Percentiles rank a stretch among this genome's conserved stretches.
Conservation (phyloP, 1,284 basidiomycete genomes). For the Puccinia novopanici region DNA sequence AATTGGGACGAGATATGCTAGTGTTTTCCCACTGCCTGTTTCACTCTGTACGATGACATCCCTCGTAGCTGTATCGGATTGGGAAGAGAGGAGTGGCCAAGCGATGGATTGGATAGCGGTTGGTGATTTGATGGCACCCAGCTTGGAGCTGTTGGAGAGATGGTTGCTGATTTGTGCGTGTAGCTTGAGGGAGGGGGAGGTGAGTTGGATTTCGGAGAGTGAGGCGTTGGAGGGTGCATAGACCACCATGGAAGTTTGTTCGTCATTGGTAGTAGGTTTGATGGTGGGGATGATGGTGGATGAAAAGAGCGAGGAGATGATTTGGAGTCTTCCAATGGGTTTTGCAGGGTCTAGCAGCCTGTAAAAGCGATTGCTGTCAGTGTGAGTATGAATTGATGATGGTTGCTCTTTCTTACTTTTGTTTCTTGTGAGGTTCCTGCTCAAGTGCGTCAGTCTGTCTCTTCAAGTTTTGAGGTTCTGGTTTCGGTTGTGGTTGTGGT, state of each 20-base stretch:
- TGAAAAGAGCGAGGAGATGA: constrained; percentile 46
- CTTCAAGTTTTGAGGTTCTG: constrained; percentile 22
- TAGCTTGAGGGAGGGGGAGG: constrained; percentile 27
- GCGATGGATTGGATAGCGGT: constrained; percentile 42
- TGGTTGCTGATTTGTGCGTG: constrained; percentile 40
- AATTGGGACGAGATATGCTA: constrained; percentile 91
- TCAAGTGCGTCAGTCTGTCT: too few relatives aligned
- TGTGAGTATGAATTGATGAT: too few relatives aligned
- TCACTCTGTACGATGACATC: constrained; percentile 96
- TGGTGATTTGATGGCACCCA: constrained; percentile 34
- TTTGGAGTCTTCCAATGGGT: constrained; percentile 6
- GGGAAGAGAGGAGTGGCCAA: constrained; percentile 34
- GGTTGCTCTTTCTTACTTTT: neutral
- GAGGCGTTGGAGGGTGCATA: constrained; percentile 46
- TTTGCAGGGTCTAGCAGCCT: neutral
- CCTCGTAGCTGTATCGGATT: constrained; percentile 58
- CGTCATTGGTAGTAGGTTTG: constrained; percentile 1
- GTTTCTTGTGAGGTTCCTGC: constrained; percentile 25
- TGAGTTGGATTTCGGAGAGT: constrained; percentile 35
- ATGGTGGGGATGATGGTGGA: constrained; percentile 45
- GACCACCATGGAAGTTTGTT: constrained; percentile 28
- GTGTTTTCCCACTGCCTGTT: constrained; percentile 96
- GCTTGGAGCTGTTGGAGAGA: constrained; percentile 15
- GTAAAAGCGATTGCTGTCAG: neutral
- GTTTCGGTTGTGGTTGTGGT: neutral